Conservation (phyloP, 2,329 filamentous ascomycete genomes). For the Aureobasidium sp. region DNA sequence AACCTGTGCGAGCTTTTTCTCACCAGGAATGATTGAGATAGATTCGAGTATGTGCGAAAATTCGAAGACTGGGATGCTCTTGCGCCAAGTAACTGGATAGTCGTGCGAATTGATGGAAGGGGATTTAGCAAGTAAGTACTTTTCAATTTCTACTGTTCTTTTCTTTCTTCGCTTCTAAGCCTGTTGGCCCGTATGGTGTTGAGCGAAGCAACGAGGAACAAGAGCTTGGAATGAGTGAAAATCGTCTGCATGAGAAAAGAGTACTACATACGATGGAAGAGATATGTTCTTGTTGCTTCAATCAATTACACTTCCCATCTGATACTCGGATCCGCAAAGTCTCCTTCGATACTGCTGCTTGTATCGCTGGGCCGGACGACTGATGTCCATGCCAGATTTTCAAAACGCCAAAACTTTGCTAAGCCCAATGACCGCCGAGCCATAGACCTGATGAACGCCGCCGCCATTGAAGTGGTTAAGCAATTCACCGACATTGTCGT, state of each 20-base stretch:
- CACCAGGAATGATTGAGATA: neutral
- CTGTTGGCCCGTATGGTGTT: no score
- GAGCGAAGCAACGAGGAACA: no score
- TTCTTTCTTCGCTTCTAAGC: neutral
- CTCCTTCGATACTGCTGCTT: neutral
- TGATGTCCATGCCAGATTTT: slow-evolving; percentile 49
- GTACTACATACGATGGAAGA: no score
- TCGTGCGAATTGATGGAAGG: slow-evolving; percentile 85
- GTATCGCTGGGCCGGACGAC: neutral
- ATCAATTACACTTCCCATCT: no score
- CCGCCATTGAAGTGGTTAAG: slow-evolving; percentile 71
- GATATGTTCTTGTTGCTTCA: no score
- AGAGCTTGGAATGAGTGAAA: no score
- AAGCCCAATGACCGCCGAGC: slow-evolving; percentile 90
- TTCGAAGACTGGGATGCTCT: slow-evolving; percentile 79
- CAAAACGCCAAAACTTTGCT: slow-evolving; percentile 70
- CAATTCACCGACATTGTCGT: slow-evolving; percentile 79
- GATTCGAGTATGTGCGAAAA: slow-evolving; percentile 80
- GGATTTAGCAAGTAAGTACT: slow-evolving; percentile 78
- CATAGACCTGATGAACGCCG: slow-evolving; percentile 87
- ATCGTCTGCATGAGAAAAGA: no score
- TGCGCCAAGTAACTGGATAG: slow-evolving; percentile 89
- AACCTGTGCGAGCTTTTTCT: neutral
- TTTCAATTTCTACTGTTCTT: neutral
- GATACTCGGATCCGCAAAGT: no score